Evolutionary conservation across 257 asterid species (phyloP).

Genomic region (Petunia axillaris): DNA sequence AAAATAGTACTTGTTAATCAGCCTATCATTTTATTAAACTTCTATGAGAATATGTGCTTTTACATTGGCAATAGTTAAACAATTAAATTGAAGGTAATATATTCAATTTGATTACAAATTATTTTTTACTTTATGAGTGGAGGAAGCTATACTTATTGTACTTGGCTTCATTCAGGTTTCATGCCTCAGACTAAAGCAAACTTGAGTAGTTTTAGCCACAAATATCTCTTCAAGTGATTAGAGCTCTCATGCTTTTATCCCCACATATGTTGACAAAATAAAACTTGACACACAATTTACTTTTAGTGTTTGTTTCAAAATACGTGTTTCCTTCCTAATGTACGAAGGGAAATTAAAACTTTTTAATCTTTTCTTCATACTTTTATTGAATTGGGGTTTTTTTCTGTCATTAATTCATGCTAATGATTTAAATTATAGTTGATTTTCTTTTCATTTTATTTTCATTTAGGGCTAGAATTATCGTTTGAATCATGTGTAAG

Average conservation of each 20-base stretch:
- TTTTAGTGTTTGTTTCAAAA: background rate
- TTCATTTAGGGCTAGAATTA: background rate
- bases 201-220: conserved; percentile 58
- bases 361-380: background rate
- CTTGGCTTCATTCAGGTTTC: conserved; percentile 43
- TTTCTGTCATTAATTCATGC: background rate
- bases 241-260: conserved; percentile 31
- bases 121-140: conserved; percentile 46
- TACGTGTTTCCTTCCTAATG: background rate
- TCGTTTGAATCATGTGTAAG: background rate
- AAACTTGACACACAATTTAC: background rate
- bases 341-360: background rate
- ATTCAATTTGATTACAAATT: conserved; percentile 28
- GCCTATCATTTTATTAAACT: background rate
- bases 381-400: background rate
- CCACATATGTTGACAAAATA: conserved; percentile 27
- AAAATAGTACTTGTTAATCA: background rate
- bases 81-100: background rate
- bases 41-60: background rate
- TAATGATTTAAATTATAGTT: background rate
- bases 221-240: conserved; percentile 25
- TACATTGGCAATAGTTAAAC: background rate
- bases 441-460: background rate
- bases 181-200: conserved; percentile 71
- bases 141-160: conserved; percentile 13